Conservation (phyloP, 805 yeast species). For the Saccharomyces jurei region DNA sequence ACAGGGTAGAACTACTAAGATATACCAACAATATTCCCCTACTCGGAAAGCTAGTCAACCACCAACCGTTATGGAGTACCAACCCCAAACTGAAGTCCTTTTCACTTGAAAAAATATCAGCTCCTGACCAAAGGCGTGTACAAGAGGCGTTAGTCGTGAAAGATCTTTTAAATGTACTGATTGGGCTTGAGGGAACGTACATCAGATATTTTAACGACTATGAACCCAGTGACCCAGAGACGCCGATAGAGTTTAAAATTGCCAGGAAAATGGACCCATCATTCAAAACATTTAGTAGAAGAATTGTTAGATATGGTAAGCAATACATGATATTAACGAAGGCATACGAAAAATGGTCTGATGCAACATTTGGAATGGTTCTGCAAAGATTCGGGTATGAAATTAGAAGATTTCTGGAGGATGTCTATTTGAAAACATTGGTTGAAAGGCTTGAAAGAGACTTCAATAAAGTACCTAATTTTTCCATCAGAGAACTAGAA, state of each 20-base stretch:
- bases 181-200: constrained; percentile 72
- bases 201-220: constrained; percentile 59
- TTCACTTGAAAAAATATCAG: constrained; percentile 33
- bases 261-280: constrained; percentile 68
- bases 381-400: constrained; percentile 65
- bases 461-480: constrained; percentile 40
- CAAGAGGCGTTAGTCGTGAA: constrained; percentile 69
- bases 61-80: constrained; percentile 30
- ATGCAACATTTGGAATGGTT: constrained; percentile 57
- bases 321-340: constrained; percentile 48
- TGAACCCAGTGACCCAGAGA: constrained; percentile 37
- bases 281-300: constrained; percentile 58
- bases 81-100: constrained; percentile 34
- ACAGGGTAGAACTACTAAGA: constrained; percentile 16
- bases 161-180: constrained; percentile 60
- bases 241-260: constrained; percentile 60
- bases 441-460: constrained; percentile 44
- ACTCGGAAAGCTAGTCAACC: constrained; percentile 27
- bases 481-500: constrained; percentile 54
- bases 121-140: constrained; percentile 38
- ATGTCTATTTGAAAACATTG: constrained; percentile 30
- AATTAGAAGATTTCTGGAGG: constrained; percentile 39
- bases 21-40: constrained; percentile 14
- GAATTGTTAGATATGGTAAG: constrained; percentile 55
- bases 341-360: constrained; percentile 52